Percentiles rank a stretch among this genome's conserved stretches.
Conservation (phyloP, 192 early-diverging fungal genomes). For the Backusella parvicylindrica region DNA sequence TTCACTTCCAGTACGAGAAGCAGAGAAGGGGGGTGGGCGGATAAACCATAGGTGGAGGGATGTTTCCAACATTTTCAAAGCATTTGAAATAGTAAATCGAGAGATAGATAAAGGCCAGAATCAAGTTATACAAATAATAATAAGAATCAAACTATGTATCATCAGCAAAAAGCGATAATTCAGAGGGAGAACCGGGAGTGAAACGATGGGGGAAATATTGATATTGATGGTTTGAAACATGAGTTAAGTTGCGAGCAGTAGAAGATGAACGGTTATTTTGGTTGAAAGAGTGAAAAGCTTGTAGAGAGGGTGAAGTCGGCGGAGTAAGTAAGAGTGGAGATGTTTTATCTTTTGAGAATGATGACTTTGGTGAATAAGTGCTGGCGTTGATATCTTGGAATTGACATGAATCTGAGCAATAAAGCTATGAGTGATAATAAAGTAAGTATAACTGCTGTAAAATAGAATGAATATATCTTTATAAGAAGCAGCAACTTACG, state of each 20-base stretch:
- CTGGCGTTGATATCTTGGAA: background rate
- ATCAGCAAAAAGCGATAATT: background rate
- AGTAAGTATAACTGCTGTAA: no score
- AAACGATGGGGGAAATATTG: slow-evolving; percentile 1
- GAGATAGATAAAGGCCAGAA: background rate
- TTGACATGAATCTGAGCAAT: slow-evolving; percentile 2
- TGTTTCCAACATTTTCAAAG: background rate
- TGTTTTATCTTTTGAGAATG: background rate
- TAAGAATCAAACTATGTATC: background rate
- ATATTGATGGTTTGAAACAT: background rate
- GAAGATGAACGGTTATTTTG: background rate
- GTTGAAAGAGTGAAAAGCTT: background rate
- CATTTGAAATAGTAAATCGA: background rate
- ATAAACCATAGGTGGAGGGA: background rate
- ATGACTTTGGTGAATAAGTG: background rate
- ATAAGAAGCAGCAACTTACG: background rate
- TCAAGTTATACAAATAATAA: background rate
- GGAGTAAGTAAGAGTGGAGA: background rate
- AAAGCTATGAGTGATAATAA: background rate
- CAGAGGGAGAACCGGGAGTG: slow-evolving; percentile 3
- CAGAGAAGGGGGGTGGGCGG: background rate
- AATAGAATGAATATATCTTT: no score
- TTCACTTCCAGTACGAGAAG: background rate
- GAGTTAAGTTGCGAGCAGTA: background rate
- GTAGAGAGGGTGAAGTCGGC: background rate